Evolutionary conservation across 2,329 filamentous ascomycete species (phyloP), one percentile per base, ranked within the genome.

Genomic region (Nigrospora oryzae): DNA sequence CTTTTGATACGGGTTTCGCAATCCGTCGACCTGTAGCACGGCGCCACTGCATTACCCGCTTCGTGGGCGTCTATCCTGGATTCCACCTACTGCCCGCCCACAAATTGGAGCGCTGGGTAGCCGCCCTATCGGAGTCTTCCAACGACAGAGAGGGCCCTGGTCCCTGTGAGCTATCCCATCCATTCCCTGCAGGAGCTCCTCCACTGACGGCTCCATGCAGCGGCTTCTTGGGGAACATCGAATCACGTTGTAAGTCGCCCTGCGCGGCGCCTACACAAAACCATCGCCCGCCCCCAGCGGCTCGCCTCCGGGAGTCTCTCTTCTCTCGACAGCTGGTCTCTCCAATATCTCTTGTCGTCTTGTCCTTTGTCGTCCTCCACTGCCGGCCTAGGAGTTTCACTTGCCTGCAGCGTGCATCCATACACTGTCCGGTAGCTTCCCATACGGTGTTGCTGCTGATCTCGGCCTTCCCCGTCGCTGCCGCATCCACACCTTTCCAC

Each of bases 271-370:
- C 63, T 62, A 68, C 68, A 75, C 71, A 77, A 76, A 78, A 77
- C 68, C 68, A 63, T 58, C 61, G 53, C 58, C 61, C 60, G 63
- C 68, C 70, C 68, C 64, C 63, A 50, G 53, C 53, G 52, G 53
- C 58, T 57, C 57, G 53, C 52, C 57, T 58, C 53, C 54, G 56
- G 53, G 57, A 52, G 38, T 40, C 57, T 58, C 56, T 63, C 59
- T 70, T 63, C 63, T 62, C 60, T 69, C 67, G 69, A 67, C 68
- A 79, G 75, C 75, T 78, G 75, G 75, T 65, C 74, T 79, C 73
- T 67, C 58, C 62, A 53, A 61, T 59, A 63, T 57, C 63, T 52
- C 60, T 62, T 56, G 16, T 41, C 39, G 17, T 32, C 23, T 10
- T 55, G 56, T 64, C 49, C 56, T 59, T 52, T 28, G 23, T 28